phyloP scores from a whole-genome alignment of 2,329 filamentous ascomycete species.

The Calonectria naviculata region DNA sequence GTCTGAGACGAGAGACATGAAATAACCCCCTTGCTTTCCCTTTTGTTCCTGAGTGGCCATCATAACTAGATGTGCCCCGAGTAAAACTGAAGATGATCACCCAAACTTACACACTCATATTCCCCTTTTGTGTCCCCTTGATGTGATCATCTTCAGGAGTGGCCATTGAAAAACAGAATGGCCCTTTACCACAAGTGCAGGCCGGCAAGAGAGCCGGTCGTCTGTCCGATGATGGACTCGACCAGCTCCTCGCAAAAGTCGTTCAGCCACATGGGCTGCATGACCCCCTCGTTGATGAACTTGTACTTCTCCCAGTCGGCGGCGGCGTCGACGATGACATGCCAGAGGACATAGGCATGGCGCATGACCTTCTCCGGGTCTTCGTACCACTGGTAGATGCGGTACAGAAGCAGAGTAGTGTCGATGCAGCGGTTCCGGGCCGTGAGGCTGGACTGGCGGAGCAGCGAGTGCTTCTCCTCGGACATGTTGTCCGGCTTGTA shows the following conservation, averaged over 20 bases:
- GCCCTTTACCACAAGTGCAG: background rate
- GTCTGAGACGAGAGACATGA: background rate
- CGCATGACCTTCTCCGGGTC: slow-evolving; percentile 8
- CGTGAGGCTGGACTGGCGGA: slow-evolving; percentile 7
- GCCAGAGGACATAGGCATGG: slow-evolving; percentile 31
- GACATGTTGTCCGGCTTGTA: slow-evolving; percentile 4
- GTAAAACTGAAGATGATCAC: background rate
- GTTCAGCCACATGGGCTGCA: background rate
- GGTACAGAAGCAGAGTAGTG: slow-evolving; percentile 23
- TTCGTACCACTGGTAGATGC: background rate
- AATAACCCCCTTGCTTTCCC: background rate
- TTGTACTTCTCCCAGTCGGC: slow-evolving; percentile 26
- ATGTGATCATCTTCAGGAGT: background rate
- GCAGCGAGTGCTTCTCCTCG: slow-evolving; percentile 11
- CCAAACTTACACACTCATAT: background rate
- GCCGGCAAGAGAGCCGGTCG: background rate
- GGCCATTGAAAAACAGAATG: background rate
- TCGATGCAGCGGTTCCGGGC: slow-evolving; percentile 17
- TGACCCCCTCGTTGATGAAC: background rate
- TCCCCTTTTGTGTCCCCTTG: background rate
- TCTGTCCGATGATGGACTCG: background rate
- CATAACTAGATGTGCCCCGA: background rate
- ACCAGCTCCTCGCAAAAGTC: slow-evolving; percentile 20
- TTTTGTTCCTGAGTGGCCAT: background rate
- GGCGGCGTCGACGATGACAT: slow-evolving; percentile 28